Evolutionary conservation across 2,329 filamentous ascomycete genomes (phyloP).

Genomic region (Onygenales sp.): DNA sequence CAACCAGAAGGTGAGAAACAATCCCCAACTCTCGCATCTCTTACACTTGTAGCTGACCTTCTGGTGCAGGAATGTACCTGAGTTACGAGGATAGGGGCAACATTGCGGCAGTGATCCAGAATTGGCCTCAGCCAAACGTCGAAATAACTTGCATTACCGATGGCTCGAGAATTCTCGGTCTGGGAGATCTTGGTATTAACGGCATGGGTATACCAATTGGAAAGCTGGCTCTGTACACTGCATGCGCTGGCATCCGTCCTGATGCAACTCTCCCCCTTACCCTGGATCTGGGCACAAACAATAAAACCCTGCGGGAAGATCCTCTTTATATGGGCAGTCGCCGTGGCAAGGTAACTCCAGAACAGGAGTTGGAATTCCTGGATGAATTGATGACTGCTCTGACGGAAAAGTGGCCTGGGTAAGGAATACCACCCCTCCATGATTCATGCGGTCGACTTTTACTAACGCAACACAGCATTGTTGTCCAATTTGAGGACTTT

Average conservation of each 20-base stretch:
- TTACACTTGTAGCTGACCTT: neutral
- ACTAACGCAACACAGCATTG: slow-evolving; percentile 39
- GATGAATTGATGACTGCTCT: slow-evolving; percentile 95
- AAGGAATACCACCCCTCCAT: slow-evolving; percentile 22
- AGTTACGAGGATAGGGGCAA: slow-evolving; percentile 91
- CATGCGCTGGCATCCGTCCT: slow-evolving; percentile 88
- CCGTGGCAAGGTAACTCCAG: slow-evolving; percentile 65
- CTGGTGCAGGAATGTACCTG: slow-evolving; percentile 64
- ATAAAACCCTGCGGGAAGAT: slow-evolving; percentile 60
- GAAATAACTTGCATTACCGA: slow-evolving; percentile 97
- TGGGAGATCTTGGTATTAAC: slow-evolving; percentile 92
- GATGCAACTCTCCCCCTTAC: slow-evolving; percentile 54
- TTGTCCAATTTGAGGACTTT: slow-evolving; percentile 95
- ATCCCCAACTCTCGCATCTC: neutral
- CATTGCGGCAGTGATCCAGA: slow-evolving; percentile 76
- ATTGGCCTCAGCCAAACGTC: slow-evolving; percentile 83
- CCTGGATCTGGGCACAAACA: slow-evolving; percentile 55
- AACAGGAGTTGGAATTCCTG: slow-evolving; percentile 82
- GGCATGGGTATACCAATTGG: slow-evolving; percentile 97
- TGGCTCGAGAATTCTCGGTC: slow-evolving; percentile 80
- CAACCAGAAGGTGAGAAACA: slow-evolving; percentile 63
- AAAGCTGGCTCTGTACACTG: slow-evolving; percentile 91
- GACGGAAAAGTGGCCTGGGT: slow-evolving; percentile 64
- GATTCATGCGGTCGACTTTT: neutral
- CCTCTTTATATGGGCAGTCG: slow-evolving; percentile 85